Base-by-base conservation (phyloP, 345 rosid genomes). In the Geranium brycei region DNA sequence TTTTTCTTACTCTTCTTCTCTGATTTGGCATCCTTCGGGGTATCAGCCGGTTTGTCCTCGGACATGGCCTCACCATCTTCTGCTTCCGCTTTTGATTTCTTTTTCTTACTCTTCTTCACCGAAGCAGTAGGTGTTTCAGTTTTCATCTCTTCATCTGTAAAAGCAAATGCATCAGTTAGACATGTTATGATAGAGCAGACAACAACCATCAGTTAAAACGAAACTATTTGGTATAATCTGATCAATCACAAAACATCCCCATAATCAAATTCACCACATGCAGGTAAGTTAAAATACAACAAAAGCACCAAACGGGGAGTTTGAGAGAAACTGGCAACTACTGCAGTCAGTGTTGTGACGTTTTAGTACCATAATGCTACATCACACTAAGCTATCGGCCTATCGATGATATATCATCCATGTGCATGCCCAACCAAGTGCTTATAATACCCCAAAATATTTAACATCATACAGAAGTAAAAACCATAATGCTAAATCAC, bases 81-180 rank as follows among this genome's bases (percentile, higher is more conserved):
- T 8, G 59, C 62, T 31, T 56, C 71, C 3, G 68, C 82, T 61
- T 81, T 84, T 0, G 81, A 77, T 68, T 82, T 82, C 84, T 79
- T 81, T 62, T 87, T 84, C 79, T 82, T 84, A 76, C 77, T 80
- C 61, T 82, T 84, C 83, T 87, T 82, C 17, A 17, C 76, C 0
- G 90, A 76, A 57, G 64, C 74, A 55, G 66, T 67, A 11, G 83
- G 59, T 7, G 64, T 73, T 41, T 82, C 87, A 30, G 83, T 75
- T 17, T 77, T 83, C 68, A 72, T 69, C 60, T 75, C 79, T 51
- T 31, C 71, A 51, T 72, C 81, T 80, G 66, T 68, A 65, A 19
- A 19, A 51, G 8, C 53, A 47, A 47, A 47, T 47, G 3, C 12
- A 47, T 13, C 53, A 47, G 3, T 8, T 38, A 38, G 11, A 38